Evolutionary conservation across 2,329 filamentous ascomycete genomes (phyloP).

Genomic region (Fusarium sp.): DNA sequence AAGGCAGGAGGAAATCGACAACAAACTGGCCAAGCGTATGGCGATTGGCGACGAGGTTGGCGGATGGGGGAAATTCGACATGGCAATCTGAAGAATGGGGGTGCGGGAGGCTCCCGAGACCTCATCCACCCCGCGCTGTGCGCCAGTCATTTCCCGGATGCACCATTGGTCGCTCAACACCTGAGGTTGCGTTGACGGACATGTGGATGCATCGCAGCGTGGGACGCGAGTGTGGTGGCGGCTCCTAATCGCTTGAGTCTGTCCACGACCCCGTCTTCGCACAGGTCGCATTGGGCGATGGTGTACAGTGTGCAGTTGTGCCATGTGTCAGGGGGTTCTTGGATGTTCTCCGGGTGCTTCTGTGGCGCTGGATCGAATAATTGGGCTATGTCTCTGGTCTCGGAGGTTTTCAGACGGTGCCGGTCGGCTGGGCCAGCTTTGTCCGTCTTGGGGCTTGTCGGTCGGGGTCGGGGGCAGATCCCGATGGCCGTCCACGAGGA

Average conservation of each 20-base stretch:
- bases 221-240: conserved; percentile 18
- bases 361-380: conserved; percentile 30
- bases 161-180: conserved; percentile 34
- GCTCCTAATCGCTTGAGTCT: conserved; percentile 26
- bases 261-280: conserved; percentile 1
- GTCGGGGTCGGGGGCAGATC: background rate
- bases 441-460: conserved; percentile 15
- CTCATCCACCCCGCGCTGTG: conserved; percentile 40
- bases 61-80: conserved; percentile 20
- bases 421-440: conserved; percentile 11
- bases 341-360: background rate
- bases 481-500: conserved; percentile 9
- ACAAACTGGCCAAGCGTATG: background rate
- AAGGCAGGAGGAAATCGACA: background rate
- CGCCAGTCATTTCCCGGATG: conserved; percentile 32
- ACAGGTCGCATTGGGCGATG: conserved; percentile 17
- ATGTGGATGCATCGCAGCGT: conserved; percentile 30
- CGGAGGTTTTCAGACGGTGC: conserved; percentile 28
- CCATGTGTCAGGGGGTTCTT: conserved; percentile 30
- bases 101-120: conserved; percentile 45
- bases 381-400: conserved; percentile 32
- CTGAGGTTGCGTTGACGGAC: conserved; percentile 21
- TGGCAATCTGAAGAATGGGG: conserved; percentile 34
- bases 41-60: background rate
- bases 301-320: conserved; percentile 31